Conservation (phyloP, 805 yeast species). For the Candida dendrica region DNA sequence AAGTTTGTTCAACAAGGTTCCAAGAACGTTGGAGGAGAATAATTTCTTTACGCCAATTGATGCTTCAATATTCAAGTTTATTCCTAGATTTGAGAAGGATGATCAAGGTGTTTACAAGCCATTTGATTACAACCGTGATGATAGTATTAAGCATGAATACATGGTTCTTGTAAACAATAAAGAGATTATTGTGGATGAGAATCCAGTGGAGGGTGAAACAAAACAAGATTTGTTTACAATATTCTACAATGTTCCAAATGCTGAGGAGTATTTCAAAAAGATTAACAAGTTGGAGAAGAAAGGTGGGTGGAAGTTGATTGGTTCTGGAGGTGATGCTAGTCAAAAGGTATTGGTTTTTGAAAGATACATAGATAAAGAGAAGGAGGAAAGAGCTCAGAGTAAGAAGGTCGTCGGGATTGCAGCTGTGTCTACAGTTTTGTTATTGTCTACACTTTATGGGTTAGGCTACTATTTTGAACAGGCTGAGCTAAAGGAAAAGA, state of each 20-base stretch:
- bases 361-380: slow-evolving; percentile 19
- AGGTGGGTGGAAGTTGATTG: slow-evolving; percentile 50
- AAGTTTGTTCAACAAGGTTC: slow-evolving; percentile 23
- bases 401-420: not conserved
- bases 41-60: slow-evolving; percentile 34
- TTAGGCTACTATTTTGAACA: slow-evolving; percentile 5
- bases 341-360: slow-evolving; percentile 32
- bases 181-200: slow-evolving; percentile 22
- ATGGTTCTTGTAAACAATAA: slow-evolving; percentile 10
- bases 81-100: slow-evolving; percentile 14
- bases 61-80: slow-evolving; percentile 19
- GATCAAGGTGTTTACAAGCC: slow-evolving; percentile 3
- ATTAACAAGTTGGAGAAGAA: slow-evolving; percentile 36
- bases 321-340: slow-evolving; percentile 34
- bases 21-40: slow-evolving; percentile 29
- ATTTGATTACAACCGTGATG: not conserved
- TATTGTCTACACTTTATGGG: not conserved
- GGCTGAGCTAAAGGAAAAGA: slow-evolving; percentile 3
- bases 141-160: slow-evolving; percentile 13
- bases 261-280: slow-evolving; percentile 25
- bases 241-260: slow-evolving; percentile 32
- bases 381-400: slow-evolving; percentile 4
- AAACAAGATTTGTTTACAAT: slow-evolving; percentile 35
- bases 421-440: not conserved
- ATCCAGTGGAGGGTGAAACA: slow-evolving; percentile 32